phyloP scores from a whole-genome alignment of 495 filamentous ascomycete species.

The Penicillium silybi region DNA sequence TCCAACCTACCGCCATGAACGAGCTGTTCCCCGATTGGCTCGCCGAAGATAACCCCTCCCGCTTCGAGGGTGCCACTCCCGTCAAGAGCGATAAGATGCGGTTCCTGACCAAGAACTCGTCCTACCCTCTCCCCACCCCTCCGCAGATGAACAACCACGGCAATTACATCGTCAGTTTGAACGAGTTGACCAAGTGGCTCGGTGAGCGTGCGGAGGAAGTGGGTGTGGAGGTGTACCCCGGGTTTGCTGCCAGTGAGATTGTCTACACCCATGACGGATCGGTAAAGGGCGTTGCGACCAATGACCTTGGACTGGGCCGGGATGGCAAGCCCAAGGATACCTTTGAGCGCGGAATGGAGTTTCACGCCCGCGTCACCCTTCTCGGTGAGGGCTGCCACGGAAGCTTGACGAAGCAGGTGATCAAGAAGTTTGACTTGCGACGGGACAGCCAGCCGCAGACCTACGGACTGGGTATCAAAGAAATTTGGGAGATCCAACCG shows the following conservation, averaged over 20 bases:
- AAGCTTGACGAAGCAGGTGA: conserved; percentile 90
- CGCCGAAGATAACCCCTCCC: conserved; percentile 74
- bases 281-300: conserved; percentile 93
- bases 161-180: conserved; percentile 95
- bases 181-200: conserved; percentile 91
- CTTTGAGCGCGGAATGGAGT: conserved; percentile 99
- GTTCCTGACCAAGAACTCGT: conserved; percentile 79
- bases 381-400: conserved; percentile 96
- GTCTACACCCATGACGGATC: conserved; percentile 82
- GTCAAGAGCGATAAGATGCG: conserved; percentile 85
- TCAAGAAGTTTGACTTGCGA: conserved; percentile 90
- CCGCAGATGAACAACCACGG: conserved; percentile 99
- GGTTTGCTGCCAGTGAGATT: conserved; percentile 91
- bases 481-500: conserved; percentile 94
- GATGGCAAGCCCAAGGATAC: conserved; percentile 80
- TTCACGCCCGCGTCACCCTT: conserved; percentile 90
- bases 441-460: conserved; percentile 89
- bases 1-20: conserved; percentile 83
- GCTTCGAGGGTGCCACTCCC: conserved; percentile 80
- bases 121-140: conserved; percentile 78
- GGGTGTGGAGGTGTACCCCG: conserved; percentile 97
- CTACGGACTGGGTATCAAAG: conserved; percentile 91
- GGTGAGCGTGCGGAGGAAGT: conserved; percentile 92
- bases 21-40: conserved; percentile 95
- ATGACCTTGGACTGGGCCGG: conserved; percentile 81